Percentiles rank a stretch among this genome's conserved stretches.
phyloP scores from a whole-genome alignment of 345 rosid species.

The Melaleuca alternifolia region DNA sequence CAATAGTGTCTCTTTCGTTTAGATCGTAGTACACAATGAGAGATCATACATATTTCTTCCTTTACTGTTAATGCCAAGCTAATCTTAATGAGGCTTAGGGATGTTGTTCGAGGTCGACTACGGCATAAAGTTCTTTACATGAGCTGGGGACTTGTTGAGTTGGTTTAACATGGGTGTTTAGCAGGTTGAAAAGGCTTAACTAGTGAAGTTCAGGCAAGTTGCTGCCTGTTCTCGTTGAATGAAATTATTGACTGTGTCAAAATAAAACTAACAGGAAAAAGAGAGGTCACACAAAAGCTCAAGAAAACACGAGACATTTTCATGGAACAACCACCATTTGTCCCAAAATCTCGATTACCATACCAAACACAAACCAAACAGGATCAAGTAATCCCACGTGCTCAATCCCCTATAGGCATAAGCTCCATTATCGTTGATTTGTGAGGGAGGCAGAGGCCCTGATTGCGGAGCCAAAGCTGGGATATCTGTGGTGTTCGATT shows the following conservation, averaged over 20 bases:
- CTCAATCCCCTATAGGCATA: neutral
- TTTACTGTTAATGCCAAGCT: too few species aligned
- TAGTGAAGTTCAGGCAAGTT: neutral
- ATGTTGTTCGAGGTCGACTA: too few species aligned
- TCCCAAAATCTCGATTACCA: neutral
- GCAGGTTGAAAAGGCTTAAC: neutral
- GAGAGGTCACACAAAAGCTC: neutral
- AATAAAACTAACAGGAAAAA: neutral
- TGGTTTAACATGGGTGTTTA: neutral
- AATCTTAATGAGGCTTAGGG: too few species aligned
- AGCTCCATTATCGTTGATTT: neutral
- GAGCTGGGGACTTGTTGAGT: neutral
- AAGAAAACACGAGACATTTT: neutral
- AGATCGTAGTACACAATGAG: too few species aligned
- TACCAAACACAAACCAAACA: neutral
- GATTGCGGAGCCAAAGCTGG: neutral
- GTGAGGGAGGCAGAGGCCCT: conserved; percentile 3
- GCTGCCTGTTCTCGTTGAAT: neutral
- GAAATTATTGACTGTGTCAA: neutral
- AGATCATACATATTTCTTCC: too few species aligned
- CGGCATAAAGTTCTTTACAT: too few species aligned
- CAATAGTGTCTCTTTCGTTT: too few species aligned
- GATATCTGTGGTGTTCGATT: neutral
- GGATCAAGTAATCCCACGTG: neutral
- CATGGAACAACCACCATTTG: neutral